A percentile compares a stretch with the other conserved stretches of the same genome.
Conservation (phyloP, 1,139 yeast species). For the Magnusiomyces paraingens region DNA sequence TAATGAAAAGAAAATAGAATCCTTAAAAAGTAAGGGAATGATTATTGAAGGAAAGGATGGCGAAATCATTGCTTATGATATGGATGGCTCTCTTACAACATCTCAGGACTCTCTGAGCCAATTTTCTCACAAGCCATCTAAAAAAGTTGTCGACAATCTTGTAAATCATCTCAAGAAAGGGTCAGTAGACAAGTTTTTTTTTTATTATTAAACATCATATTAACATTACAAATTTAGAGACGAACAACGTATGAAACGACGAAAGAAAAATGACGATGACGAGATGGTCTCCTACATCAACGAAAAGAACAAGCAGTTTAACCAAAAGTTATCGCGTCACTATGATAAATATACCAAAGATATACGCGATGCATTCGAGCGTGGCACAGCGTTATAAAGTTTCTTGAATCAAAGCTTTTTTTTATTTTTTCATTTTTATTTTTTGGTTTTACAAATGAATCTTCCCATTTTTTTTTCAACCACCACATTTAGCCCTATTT, state of each 20-base stretch:
- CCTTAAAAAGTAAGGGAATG: conserved; percentile 19
- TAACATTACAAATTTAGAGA: conserved; percentile 19
- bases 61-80: conserved; percentile 22
- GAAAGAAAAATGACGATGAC: conserved; percentile 32
- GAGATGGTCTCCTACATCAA: conserved; percentile 45
- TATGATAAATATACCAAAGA: conserved; percentile 44
- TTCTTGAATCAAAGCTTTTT: not conserved
- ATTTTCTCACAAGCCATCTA: conserved; percentile 33
- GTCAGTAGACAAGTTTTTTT: conserved; percentile 30
- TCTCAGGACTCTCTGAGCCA: conserved; percentile 20
- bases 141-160: conserved; percentile 38
- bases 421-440: not conserved
- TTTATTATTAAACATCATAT: conserved; percentile 9
- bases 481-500: too few species aligned
- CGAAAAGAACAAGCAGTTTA: conserved; percentile 74
- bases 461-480: too few species aligned
- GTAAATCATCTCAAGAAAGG: conserved; percentile 38
- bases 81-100: conserved; percentile 17
- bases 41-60: conserved; percentile 24
- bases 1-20: conserved; percentile 31
- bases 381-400: conserved; percentile 36
- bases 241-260: conserved; percentile 33
- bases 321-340: conserved; percentile 58
- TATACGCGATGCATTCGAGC: conserved; percentile 36
- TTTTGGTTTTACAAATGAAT: not conserved